Conservation (phyloP, 768 basidiomycete genomes). For the Dioszegia hungarica region DNA sequence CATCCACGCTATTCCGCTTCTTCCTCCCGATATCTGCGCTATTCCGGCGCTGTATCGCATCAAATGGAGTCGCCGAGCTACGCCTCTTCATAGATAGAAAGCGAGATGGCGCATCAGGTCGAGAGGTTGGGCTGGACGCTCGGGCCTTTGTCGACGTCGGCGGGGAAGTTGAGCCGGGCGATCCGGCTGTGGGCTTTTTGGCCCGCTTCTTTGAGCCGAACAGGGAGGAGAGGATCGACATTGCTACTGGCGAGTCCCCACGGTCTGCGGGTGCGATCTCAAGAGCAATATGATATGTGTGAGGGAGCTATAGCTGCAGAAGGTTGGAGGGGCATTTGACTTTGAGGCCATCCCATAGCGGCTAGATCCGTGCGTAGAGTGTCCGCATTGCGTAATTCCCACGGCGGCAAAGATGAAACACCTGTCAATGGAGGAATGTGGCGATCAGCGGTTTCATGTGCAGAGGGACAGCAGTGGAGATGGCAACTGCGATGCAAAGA, state of each 20-base stretch:
- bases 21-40: constrained; percentile 5
- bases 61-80: not conserved
- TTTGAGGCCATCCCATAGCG: not conserved
- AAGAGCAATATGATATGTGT: too few relatives aligned
- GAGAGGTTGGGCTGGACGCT: constrained; percentile 2
- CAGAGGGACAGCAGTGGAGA: too few relatives aligned
- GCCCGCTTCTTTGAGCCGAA: constrained; percentile 23
- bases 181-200: not conserved
- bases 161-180: not conserved
- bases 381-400: too few relatives aligned
- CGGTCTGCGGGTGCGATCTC: too few relatives aligned
- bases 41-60: not conserved
- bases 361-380: too few relatives aligned
- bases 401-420: too few relatives aligned
- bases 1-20: not conserved
- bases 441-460: too few relatives aligned
- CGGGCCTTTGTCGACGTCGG: not conserved
- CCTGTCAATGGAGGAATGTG: too few relatives aligned
- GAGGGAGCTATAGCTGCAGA: not conserved
- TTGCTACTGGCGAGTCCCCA: not conserved
- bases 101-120: not conserved
- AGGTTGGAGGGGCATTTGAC: not conserved
- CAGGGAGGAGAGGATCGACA: constrained; percentile 18
- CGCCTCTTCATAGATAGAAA: not conserved
- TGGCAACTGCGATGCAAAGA: too few relatives aligned